phyloP scores from a whole-genome alignment of 768 basidiomycete species.

The Kwoniella mangroviensis region DNA sequence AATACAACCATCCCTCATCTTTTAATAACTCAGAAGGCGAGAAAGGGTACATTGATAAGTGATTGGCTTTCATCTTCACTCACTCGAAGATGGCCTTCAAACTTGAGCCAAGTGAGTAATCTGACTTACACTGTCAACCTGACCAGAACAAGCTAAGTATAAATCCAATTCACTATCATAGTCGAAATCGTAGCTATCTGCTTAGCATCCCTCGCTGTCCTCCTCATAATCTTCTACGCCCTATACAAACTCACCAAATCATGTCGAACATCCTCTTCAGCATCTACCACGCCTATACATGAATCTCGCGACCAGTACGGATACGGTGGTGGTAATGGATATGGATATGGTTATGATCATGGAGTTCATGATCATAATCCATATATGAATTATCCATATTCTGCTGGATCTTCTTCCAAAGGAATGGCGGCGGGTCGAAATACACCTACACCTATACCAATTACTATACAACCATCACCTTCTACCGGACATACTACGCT shows the following conservation, averaged over 20 bases:
- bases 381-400: slow-evolving; percentile 7
- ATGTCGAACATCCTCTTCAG: slow-evolving; percentile 10
- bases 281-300: slow-evolving; percentile 11
- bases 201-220: slow-evolving; percentile 14
- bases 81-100: slow-evolving; percentile 21
- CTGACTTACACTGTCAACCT: not conserved
- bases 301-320: not conserved
- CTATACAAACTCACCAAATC: slow-evolving; percentile 5
- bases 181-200: slow-evolving; percentile 33
- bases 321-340: not conserved
- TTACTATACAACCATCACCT: not conserved
- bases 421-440: not conserved
- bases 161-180: not conserved
- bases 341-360: not conserved
- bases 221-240: slow-evolving; percentile 9
- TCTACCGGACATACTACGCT: slow-evolving; percentile 17
- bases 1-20: too few species aligned
- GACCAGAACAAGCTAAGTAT: not conserved
- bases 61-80: too few species aligned
- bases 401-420: not conserved
- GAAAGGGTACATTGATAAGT: too few species aligned
- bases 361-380: not conserved
- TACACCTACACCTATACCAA: not conserved
- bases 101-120: slow-evolving; percentile 21
- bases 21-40: too few species aligned